Evolutionary conservation across 768 basidiomycete species (phyloP).

Genomic region (Dendrothele bispora): DNA sequence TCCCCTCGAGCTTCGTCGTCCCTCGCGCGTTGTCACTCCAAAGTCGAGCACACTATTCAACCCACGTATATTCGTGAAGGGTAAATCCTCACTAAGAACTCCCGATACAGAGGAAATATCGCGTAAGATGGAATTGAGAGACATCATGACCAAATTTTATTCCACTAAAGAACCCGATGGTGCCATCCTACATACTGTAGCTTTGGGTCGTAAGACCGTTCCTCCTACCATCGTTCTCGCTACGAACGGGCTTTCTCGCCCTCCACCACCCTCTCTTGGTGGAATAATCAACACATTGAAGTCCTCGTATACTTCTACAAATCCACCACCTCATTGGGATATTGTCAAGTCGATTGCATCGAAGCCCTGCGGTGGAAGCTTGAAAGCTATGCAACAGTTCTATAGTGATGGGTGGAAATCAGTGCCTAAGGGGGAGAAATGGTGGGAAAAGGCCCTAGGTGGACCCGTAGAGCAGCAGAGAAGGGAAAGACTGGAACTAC

Average conservation of each 20-base stretch:
- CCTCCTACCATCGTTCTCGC: constrained; percentile 67
- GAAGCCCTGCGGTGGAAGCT: constrained; percentile 31
- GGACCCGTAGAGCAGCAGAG: constrained; percentile 44
- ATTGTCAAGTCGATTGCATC: constrained; percentile 37
- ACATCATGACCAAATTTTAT: constrained; percentile 7
- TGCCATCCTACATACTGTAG: constrained; percentile 59
- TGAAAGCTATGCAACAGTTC: constrained; percentile 37
- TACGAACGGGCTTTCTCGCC: constrained; percentile 51
- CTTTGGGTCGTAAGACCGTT: constrained; percentile 65
- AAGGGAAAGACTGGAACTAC: constrained; percentile 28
- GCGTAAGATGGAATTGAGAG: constrained; percentile 8
- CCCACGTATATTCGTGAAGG: too few relatives aligned
- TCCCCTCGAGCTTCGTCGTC: not conserved
- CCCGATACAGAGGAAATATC: not conserved
- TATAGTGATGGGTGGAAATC: constrained; percentile 62
- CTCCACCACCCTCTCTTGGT: constrained; percentile 10
- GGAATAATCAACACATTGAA: too few relatives aligned
- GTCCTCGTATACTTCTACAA: constrained; percentile 37
- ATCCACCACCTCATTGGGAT: constrained; percentile 51
- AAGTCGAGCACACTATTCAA: not conserved
- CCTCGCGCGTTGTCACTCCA: not conserved
- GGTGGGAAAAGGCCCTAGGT: constrained; percentile 67
- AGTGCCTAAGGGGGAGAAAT: constrained; percentile 55
- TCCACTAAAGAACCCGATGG: constrained; percentile 51
- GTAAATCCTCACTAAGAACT: not conserved